Percentiles rank a stretch among this genome's conserved stretches.
phyloP scores from a whole-genome alignment of 176 grass and related monocot genomes.

The Ananas comosus region DNA sequence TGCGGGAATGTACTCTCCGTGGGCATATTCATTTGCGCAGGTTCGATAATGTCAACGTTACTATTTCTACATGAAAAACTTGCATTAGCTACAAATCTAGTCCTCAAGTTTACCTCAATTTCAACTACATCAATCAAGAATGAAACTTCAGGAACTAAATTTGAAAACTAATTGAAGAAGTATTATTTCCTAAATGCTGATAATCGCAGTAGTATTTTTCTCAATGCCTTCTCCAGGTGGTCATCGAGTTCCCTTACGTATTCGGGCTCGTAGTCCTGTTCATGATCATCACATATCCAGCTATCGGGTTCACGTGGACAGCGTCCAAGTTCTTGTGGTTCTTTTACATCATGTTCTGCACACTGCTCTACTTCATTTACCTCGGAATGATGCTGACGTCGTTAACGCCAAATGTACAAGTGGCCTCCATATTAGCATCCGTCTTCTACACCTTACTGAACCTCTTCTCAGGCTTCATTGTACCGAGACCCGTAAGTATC shows the following conservation, averaged over 20 bases:
- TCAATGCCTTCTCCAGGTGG: conserved; percentile 26
- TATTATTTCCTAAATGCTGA: conserved; percentile 3
- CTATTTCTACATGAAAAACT: neutral
- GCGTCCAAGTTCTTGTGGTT: conserved; percentile 56
- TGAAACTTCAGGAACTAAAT: no score
- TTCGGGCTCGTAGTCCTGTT: conserved; percentile 33
- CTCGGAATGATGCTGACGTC: conserved; percentile 70
- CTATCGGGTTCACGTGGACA: conserved; percentile 57
- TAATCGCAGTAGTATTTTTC: neutral
- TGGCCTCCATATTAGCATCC: conserved; percentile 51
- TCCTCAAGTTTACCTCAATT: neutral
- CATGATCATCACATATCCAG: conserved; percentile 58
- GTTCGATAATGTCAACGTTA: neutral
- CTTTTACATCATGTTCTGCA: conserved; percentile 51
- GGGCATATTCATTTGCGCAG: conserved; percentile 77
- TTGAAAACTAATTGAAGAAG: neutral
- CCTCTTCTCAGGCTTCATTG: conserved; percentile 50
- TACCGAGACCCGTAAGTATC: conserved; percentile 54
- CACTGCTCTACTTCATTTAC: conserved; percentile 52
- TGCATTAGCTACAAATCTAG: neutral
- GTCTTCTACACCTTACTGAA: conserved; percentile 48
- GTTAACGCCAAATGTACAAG: conserved; percentile 42
- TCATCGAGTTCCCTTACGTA: conserved; percentile 60
- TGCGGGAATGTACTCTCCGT: conserved; percentile 81
- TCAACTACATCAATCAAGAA: no score